Percentiles rank a stretch among this genome's conserved stretches.
phyloP scores from a whole-genome alignment of 2,329 filamentous ascomycete genomes.

The Colletotrichum sp. region DNA sequence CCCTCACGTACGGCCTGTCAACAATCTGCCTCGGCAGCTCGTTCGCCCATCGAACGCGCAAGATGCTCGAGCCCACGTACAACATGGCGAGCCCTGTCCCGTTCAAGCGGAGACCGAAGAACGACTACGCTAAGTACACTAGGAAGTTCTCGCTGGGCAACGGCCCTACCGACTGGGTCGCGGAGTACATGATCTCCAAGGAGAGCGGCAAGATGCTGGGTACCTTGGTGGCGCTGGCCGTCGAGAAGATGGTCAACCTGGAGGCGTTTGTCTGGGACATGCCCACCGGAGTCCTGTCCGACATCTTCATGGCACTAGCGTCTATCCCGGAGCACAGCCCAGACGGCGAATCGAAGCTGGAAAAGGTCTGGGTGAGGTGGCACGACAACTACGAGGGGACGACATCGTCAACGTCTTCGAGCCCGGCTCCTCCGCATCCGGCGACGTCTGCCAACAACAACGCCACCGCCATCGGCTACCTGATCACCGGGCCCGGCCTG shows the following conservation, averaged over 20 bases:
- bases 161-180: conserved; percentile 77
- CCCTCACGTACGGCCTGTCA: conserved; percentile 80
- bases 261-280: conserved; percentile 89
- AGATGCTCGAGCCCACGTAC: conserved; percentile 30
- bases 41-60: conserved; percentile 44
- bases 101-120: conserved; percentile 34
- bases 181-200: conserved; percentile 82
- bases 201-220: conserved; percentile 90
- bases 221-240: conserved; percentile 77
- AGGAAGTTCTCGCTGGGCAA: conserved; percentile 87
- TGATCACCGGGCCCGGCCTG: conserved; percentile 31
- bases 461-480: conserved; percentile 46
- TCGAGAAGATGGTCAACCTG: conserved; percentile 82
- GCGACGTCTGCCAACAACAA: conserved; percentile 38
- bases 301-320: conserved; percentile 80
- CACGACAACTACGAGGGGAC: conserved; percentile 71
- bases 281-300: conserved; percentile 81
- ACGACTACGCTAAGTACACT: conserved; percentile 79
- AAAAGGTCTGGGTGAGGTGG: conserved; percentile 81
- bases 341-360: conserved; percentile 67
- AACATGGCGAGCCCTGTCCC: conserved; percentile 19
- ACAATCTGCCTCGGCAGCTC: conserved; percentile 74
- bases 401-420: conserved; percentile 36
- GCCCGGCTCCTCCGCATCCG: conserved; percentile 24
- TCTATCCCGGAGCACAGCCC: conserved; percentile 69